phyloP scores from a whole-genome alignment of 371 early-diverging fungal genomes.

The Saksenaea vasiformis region DNA sequence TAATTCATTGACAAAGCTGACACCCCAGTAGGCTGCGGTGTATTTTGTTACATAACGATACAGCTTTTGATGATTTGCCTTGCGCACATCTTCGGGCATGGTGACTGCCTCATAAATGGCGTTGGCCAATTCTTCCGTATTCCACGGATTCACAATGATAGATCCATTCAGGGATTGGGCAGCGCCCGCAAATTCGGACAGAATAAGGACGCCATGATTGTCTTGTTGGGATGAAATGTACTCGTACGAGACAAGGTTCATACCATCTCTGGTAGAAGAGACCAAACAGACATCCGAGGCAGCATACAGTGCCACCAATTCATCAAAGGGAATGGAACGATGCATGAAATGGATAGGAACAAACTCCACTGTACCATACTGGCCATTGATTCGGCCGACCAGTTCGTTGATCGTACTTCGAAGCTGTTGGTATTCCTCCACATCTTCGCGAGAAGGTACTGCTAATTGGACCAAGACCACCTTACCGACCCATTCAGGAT shows the following conservation, averaged over 20 bases:
- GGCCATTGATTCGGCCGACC: conserved; percentile 97
- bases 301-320: conserved; percentile 95
- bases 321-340: conserved; percentile 94
- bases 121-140: conserved; percentile 92
- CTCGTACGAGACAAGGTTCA: conserved; percentile 99
- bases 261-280: conserved; percentile 98
- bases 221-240: conserved; percentile 96
- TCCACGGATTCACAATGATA: conserved; percentile 99
- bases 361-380: conserved; percentile 92
- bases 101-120: conserved; percentile 92
- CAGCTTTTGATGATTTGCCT: conserved; percentile 88
- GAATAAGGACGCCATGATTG: conserved; percentile 94
- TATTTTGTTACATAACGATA: conserved; percentile 94
- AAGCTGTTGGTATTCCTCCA: conserved; percentile 96
- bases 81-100: conserved; percentile 83
- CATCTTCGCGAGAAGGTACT: conserved; percentile 96
- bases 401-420: conserved; percentile 91
- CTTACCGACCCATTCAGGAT: conserved; percentile 95
- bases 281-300: conserved; percentile 97
- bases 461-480: conserved; percentile 98
- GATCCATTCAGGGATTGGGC: conserved; percentile 97
- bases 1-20: conserved; percentile 90
- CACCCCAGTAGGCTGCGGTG: conserved; percentile 99
- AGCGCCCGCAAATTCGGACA: conserved; percentile 99
- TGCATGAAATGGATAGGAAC: conserved; percentile 98